Conservation (phyloP, 352 stramenopile species). For the Phytophthora syringae region DNA sequence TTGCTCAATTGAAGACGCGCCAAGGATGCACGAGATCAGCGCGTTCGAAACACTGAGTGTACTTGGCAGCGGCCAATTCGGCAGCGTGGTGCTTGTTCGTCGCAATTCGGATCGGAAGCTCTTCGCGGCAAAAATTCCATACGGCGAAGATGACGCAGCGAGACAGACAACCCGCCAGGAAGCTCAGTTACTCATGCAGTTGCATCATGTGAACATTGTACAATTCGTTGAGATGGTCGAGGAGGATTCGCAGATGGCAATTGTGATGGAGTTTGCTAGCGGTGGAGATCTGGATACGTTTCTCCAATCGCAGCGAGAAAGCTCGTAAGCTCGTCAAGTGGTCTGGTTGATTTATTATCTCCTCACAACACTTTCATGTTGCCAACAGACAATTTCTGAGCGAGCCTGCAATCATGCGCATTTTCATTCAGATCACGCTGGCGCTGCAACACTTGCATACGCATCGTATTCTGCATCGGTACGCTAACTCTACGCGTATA, state of each 20-base stretch:
- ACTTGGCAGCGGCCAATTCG: constrained; percentile 68
- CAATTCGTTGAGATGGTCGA: constrained; percentile 61
- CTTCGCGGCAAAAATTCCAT: constrained; percentile 62
- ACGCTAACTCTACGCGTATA: background rate
- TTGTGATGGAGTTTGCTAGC: constrained; percentile 83
- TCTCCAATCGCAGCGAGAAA: constrained; percentile 36
- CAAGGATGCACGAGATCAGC: constrained; percentile 29
- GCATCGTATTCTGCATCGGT: constrained; percentile 71
- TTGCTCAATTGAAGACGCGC: background rate
- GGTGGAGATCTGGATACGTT: constrained; percentile 66
- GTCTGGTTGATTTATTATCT: background rate
- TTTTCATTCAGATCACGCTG: constrained; percentile 71
- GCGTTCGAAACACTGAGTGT: constrained; percentile 53
- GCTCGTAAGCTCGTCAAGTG: constrained; percentile 10
- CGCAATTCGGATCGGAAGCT: constrained; percentile 39
- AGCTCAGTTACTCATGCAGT: constrained; percentile 49
- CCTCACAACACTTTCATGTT: constrained; percentile 1
- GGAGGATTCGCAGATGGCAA: constrained; percentile 32
- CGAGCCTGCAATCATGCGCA: constrained; percentile 64
- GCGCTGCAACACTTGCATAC: constrained; percentile 70
- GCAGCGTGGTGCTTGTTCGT: constrained; percentile 58
- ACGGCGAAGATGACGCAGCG: constrained; percentile 19
- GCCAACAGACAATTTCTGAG: constrained; percentile 25
- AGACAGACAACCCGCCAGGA: constrained; percentile 36
- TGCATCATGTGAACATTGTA: constrained; percentile 74